Base-by-base conservation (phyloP, 2,329 filamentous ascomycete genomes). In the Trichoderma lentiforme region DNA sequence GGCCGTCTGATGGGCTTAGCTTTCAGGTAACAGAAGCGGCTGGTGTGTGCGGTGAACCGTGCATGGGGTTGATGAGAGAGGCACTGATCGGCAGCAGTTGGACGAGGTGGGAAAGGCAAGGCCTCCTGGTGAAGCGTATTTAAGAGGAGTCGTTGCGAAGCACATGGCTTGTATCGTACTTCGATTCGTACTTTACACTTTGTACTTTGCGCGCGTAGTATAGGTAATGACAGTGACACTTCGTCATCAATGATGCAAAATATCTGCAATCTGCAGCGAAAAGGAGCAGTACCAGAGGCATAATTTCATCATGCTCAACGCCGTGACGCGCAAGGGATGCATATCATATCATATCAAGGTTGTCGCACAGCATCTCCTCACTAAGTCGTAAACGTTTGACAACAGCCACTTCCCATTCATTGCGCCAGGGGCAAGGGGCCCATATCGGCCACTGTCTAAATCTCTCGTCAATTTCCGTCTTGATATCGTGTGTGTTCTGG, bases 31-130 rank as follows among this genome's bases (percentile, higher is more conserved):
- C 18, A 43, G 36, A 62, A 56, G 62, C 21, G 57, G 11, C 62
- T 21, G 43, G 63, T 30, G 14, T 65, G 43, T 62, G 70, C 56
- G 43, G 70, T 62, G 63, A 26, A 67, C 56, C 56, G 53, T 66
- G 70, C 62, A 66, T 51, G 53, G 14, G 14, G 12, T n/a, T 43
- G 61, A 60, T 34, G 61, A 65, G 68, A 62, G 58, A 53, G 63
- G 68, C 43, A 62, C 39, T 61, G 70, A 67, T 71, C 70, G 26
- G 56, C 70, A 30, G 39, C 21, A 71, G 67, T 8, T 56, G 47
- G 21, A 69, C 18, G 26, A 26, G 12, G 39, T 21, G n/a, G 39
- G 39, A 62, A 21, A n/a, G 21, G n/a, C 36, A 70, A 32, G 36
- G 24, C n/a, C 18, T 21, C 43, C 5, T 51, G 15, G 15, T 9